phyloP scores from a whole-genome alignment of 1,139 yeast genomes.

The Yamadazyma buinensis region DNA sequence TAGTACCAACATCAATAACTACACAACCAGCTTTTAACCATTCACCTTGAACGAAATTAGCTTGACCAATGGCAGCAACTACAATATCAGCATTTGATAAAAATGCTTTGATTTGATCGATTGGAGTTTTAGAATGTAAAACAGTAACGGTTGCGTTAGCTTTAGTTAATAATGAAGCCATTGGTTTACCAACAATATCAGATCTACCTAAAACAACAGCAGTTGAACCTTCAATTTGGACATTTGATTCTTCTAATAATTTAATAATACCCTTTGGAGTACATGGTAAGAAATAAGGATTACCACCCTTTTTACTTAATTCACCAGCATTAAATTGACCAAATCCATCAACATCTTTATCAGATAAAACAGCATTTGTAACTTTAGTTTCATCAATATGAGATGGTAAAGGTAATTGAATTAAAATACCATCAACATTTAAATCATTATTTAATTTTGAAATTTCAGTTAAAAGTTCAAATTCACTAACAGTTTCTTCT shows the following conservation, averaged over 20 bases:
- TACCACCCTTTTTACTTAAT: slow-evolving; percentile 82
- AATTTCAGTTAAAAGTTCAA: slow-evolving; percentile 57
- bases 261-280: slow-evolving; percentile 94
- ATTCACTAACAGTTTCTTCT: slow-evolving; percentile 57
- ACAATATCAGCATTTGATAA: slow-evolving; percentile 81
- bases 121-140: slow-evolving; percentile 68
- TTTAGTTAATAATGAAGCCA: slow-evolving; percentile 74
- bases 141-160: slow-evolving; percentile 86
- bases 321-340: slow-evolving; percentile 91
- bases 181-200: slow-evolving; percentile 95
- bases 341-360: slow-evolving; percentile 95
- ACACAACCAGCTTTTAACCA: slow-evolving; percentile 85
- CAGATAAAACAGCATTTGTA: slow-evolving; percentile 71
- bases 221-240: slow-evolving; percentile 65
- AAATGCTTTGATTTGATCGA: slow-evolving; percentile 51
- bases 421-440: slow-evolving; percentile 79
- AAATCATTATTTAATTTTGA: slow-evolving; percentile 62
- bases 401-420: slow-evolving; percentile 86
- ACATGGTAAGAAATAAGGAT: slow-evolving; percentile 86
- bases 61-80: slow-evolving; percentile 86
- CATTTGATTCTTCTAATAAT: slow-evolving; percentile 60
- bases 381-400: slow-evolving; percentile 76
- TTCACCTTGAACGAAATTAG: slow-evolving; percentile 79
- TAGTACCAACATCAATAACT: slow-evolving; percentile 95
- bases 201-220: slow-evolving; percentile 97